Evolutionary conservation across 2,329 filamentous ascomycete species (phyloP), one percentile per base, ranked within the genome.

Genomic region (Anthostomella pinea): DNA sequence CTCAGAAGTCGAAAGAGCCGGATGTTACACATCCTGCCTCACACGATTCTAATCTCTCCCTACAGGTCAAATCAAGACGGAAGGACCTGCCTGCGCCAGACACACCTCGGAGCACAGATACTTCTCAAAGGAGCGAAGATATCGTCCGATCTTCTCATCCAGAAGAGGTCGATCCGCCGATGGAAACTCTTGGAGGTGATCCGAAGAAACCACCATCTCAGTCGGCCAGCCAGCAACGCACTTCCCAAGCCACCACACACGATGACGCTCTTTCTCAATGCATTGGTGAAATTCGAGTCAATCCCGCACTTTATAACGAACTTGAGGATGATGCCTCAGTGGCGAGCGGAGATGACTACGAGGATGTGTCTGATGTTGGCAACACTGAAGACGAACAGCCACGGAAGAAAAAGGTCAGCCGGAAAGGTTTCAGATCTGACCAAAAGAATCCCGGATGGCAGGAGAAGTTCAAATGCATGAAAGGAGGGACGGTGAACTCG

Each of bases 281-380:
- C 9, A 87, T 93, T 39, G 63, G 73, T 20, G 70, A 83, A 51
- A 69, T 81, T 30, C 77, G 75, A 49, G 68, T 75, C 37, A 72
- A 77, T 20, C 74, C 76, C 40, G 66, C 83, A 39, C 64, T 80
- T 5, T 73, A 75, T 38, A 54, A 58, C 6, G 70, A 73, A 18
- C 72, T 77, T 3, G 69, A 72, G 6, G 66, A 69, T 3, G 64
- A 69, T n/a, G 53, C 60, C 30, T n/a, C n/a, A n/a, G n/a, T n/a
- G n/a, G n/a, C n/a, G n/a, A 30, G 28, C 28, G 17, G 16, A 16
- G 40, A 42, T 28, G 41, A 49, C 28, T 31, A 44, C 16, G 49
- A 49, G 16, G 48, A 41, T 17, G 31, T 39, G 4, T 42, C 43
- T 16, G 48, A 51, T 21, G 38, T 34, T 8, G 28, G 31, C 17